Conservation (phyloP, 2,329 filamentous ascomycete genomes). For the Colletotrichum costaricense region DNA sequence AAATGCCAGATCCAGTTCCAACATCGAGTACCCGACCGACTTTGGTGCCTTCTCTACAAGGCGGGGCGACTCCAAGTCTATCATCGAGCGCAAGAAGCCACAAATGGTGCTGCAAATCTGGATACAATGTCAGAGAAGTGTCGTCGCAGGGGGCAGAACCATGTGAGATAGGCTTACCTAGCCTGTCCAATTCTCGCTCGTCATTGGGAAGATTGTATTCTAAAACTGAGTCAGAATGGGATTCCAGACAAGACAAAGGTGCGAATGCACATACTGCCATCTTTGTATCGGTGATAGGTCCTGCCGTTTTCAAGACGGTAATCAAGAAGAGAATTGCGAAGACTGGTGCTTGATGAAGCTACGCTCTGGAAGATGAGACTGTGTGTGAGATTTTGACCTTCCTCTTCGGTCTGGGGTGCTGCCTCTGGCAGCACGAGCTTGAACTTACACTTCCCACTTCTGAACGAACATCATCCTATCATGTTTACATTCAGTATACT, state of each 20-base stretch:
- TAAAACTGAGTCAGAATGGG: not conserved
- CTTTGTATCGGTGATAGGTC: slow-evolving; percentile 38
- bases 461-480: not conserved
- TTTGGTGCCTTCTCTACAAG: slow-evolving; percentile 28
- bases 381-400: too few species aligned
- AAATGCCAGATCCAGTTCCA: slow-evolving; percentile 42
- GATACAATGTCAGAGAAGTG: not conserved
- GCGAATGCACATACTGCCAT: slow-evolving; percentile 4
- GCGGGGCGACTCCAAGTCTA: slow-evolving; percentile 8
- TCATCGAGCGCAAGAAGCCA: slow-evolving; percentile 55
- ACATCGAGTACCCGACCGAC: slow-evolving; percentile 39
- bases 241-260: too few species aligned
- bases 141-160: not conserved
- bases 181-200: slow-evolving; percentile 9
- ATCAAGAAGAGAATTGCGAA: slow-evolving; percentile 44
- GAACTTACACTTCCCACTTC: not conserved
- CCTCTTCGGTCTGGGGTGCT: too few species aligned
- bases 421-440: too few species aligned
- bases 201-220: slow-evolving; percentile 23
- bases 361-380: not conserved
- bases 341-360: slow-evolving; percentile 40
- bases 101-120: slow-evolving; percentile 64
- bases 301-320: slow-evolving; percentile 17
- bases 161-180: not conserved
- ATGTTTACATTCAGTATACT: not conserved